Evolutionary conservation across 2,329 filamentous ascomycete genomes (phyloP).

Genomic region (Epichloe glyceriae): DNA sequence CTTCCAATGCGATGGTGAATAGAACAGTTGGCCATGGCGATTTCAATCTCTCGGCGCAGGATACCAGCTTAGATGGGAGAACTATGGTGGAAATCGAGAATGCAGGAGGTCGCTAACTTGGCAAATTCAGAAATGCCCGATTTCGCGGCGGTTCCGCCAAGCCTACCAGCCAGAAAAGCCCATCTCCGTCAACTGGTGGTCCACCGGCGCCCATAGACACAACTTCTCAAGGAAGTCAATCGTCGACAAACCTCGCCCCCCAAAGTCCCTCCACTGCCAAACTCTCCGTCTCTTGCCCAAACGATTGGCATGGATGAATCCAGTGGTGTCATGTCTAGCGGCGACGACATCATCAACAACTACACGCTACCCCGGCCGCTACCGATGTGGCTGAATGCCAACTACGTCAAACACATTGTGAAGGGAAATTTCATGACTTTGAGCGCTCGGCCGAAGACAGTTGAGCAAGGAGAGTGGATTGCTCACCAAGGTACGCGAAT

Average conservation of each 20-base stretch:
- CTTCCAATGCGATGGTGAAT: not conserved
- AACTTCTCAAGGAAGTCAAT: constrained; percentile 34
- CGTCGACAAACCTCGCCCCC: constrained; percentile 39
- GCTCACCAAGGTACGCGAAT: constrained; percentile 68
- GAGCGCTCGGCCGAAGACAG: constrained; percentile 81
- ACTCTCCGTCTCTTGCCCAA: constrained; percentile 50
- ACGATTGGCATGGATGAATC: constrained; percentile 57
- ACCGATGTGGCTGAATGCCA: constrained; percentile 62
- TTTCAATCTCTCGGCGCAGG: not conserved
- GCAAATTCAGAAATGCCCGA: constrained; percentile 37
- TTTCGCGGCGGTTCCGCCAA: constrained; percentile 43
- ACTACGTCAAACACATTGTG: constrained; percentile 75
- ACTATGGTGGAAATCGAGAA: not conserved
- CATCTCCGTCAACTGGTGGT: constrained; percentile 32
- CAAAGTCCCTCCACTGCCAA: constrained; percentile 48
- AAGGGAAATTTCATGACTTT: constrained; percentile 97
- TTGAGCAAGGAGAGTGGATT: constrained; percentile 91
- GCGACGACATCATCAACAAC: constrained; percentile 42
- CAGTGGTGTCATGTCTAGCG: constrained; percentile 31
- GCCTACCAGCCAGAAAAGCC: constrained; percentile 39
- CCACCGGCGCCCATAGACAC: constrained; percentile 29
- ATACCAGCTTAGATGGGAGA: not conserved
- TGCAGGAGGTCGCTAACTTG: constrained; percentile 13
- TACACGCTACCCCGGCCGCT: constrained; percentile 54
- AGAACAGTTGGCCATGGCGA: not conserved